Evolutionary conservation across 2,329 filamentous ascomycete species (phyloP).

Genomic region (Stemphylium lycopersici): DNA sequence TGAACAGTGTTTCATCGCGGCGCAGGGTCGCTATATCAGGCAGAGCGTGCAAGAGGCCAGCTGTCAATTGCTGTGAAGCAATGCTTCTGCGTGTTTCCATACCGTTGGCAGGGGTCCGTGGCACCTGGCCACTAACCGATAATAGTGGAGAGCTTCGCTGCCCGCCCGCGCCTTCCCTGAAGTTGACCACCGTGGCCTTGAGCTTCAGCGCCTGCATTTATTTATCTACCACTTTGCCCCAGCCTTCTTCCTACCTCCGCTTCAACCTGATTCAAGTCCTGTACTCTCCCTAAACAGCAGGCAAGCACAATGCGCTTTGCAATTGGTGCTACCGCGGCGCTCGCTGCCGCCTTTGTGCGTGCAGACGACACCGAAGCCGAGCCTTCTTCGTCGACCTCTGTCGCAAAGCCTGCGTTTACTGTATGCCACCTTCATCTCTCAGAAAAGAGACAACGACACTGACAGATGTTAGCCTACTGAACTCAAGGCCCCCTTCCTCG

Average conservation of each 20-base stretch:
- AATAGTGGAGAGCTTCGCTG: conserved; percentile 19
- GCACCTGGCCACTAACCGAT: conserved; percentile 10
- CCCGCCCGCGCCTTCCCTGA: conserved; percentile 18
- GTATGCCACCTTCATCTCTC: conserved; percentile 61
- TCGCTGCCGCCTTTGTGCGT: conserved; percentile 75
- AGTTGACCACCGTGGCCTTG: conserved; percentile 27
- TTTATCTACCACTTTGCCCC: conserved; percentile 33
- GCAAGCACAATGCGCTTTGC: conserved; percentile 63
- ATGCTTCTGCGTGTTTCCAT: conserved; percentile 23
- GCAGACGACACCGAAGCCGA: conserved; percentile 63
- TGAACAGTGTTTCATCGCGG: not conserved
- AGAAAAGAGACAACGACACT: conserved; percentile 12
- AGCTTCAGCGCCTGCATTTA: conserved; percentile 30
- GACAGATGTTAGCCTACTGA: conserved; percentile 72
- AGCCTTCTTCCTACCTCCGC: conserved; percentile 23
- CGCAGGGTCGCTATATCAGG: not conserved
- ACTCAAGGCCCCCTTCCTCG: conserved; percentile 91
- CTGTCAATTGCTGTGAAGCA: conserved; percentile 22
- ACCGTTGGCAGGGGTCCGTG: conserved; percentile 15
- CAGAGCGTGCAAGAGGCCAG: conserved; percentile 24
- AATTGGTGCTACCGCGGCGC: conserved; percentile 71
- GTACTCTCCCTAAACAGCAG: conserved; percentile 40
- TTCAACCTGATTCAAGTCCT: conserved; percentile 32
- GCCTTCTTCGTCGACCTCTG: conserved; percentile 62
- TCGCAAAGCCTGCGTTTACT: conserved; percentile 82